phyloP scores from a whole-genome alignment of 2,329 filamentous ascomycete genomes.

The Diplodia intermedia region DNA sequence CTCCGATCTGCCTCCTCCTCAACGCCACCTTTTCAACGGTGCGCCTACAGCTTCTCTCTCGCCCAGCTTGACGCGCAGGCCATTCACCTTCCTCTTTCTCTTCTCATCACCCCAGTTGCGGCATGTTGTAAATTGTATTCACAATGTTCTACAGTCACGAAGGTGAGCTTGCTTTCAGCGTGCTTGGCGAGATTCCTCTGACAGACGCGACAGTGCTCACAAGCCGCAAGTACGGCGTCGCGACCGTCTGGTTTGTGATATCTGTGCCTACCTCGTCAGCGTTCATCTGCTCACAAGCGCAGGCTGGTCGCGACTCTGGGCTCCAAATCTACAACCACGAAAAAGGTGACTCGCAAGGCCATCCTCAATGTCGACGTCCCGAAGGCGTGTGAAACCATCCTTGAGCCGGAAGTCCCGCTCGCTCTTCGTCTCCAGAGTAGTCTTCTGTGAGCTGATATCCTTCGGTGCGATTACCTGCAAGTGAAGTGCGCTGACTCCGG shows the following conservation, averaged over 20 bases:
- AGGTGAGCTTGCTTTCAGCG: slow-evolving; percentile 62
- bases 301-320: slow-evolving; percentile 94
- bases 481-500: not conserved
- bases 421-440: slow-evolving; percentile 89
- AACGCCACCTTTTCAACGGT: not conserved
- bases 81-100: not conserved
- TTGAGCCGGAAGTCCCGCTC: slow-evolving; percentile 83
- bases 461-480: not conserved
- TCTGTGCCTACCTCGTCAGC: not conserved
- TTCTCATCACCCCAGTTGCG: not conserved
- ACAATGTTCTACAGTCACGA: slow-evolving; percentile 96
- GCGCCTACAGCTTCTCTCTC: not conserved
- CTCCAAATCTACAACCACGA: slow-evolving; percentile 70
- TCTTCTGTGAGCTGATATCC: slow-evolving; percentile 66
- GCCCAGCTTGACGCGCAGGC: not conserved
- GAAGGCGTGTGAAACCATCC: slow-evolving; percentile 88
- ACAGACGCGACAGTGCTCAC: slow-evolving; percentile 69
- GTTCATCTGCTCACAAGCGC: slow-evolving; percentile 38
- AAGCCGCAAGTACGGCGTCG: slow-evolving; percentile 86
- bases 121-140: slow-evolving; percentile 23
- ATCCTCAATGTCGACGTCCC: slow-evolving; percentile 87
- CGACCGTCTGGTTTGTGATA: slow-evolving; percentile 82
- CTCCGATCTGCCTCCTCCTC: not conserved
- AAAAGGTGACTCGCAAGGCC: slow-evolving; percentile 80
- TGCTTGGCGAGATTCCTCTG: slow-evolving; percentile 33